Base-by-base conservation (phyloP, 192 early-diverging fungal species). In the Coemansia sp. region DNA sequence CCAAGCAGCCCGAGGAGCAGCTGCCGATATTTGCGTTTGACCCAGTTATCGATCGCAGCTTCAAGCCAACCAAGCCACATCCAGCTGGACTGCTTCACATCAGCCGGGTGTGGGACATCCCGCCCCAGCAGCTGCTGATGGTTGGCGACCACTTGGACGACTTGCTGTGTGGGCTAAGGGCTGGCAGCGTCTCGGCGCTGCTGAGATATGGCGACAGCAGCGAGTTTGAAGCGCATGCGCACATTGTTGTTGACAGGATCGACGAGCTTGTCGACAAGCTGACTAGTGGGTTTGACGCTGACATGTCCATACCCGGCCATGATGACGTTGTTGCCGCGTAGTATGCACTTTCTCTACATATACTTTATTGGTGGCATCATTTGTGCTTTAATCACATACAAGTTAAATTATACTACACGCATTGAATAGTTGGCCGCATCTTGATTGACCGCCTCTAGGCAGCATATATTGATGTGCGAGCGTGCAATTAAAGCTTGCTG, bases 91-190 rank as follows among this genome's bases (percentile, higher is more conserved):
- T 86, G 29, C 41, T 81, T 7, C 68, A 80, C 53, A 71, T 84
- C 57, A 79, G 78, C 31, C 19, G 59, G 49, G 9, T 8, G 25
- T 86, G 84, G 84, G 64, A 63, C 3, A 70, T 86, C 43, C 71
- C 66, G 39, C 76, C 84, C 9, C 57, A 72, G 19, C 67, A 84
- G 46, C 67, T 83, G 14, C 51, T 83, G 76, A 86, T 86, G 82
- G 84, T 86, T 12, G 84, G 84, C 36, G 84, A 86, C 63, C 71
- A 84, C 51, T 64, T 67, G 37, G 84, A 86, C 61, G 84, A 86
- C 37, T 60, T 86, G n/a, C 56, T 74, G 37, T 86, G 84, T 20
- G 84, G 84, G 1, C 46, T 68, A 6, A 67, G 74, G 2, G 84
- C 82, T 1, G 84, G 84, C 7, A 71, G 70, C 42, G 66, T 86